Conservation (phyloP, 164 flowering plant genomes). For the Euptelea pleiosperma region DNA sequence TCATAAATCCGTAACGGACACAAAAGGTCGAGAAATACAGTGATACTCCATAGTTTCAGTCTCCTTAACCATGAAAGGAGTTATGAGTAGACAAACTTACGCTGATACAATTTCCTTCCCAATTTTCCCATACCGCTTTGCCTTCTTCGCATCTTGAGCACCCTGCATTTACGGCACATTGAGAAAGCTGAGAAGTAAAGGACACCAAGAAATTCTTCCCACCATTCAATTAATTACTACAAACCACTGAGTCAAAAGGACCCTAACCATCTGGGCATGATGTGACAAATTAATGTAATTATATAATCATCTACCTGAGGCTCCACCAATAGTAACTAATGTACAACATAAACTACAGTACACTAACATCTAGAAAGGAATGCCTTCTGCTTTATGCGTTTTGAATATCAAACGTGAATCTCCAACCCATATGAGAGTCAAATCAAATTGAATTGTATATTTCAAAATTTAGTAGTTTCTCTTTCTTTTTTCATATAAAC, state of each 20-base stretch:
- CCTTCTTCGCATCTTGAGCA: constrained; percentile 85
- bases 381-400: too few species aligned
- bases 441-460: too few species aligned
- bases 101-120: constrained; percentile 96
- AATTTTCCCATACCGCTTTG: constrained; percentile 65
- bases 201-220: not conserved
- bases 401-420: too few species aligned
- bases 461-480: too few species aligned
- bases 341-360: constrained; percentile 1
- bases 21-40: not conserved
- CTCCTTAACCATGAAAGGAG: not conserved
- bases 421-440: too few species aligned
- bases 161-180: constrained; percentile 43
- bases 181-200: constrained; percentile 9
- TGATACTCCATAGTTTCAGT: not conserved
- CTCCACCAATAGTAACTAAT: constrained; percentile 4
- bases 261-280: not conserved
- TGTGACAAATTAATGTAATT: not conserved
- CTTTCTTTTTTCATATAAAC: too few species aligned
- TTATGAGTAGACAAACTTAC: constrained; percentile 45
- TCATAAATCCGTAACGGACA: not conserved
- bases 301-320: not conserved
- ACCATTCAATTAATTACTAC: not conserved
- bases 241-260: not conserved
- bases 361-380: too few species aligned